phyloP scores from a whole-genome alignment of 2,329 filamentous ascomycete genomes.

The Neocatenulostroma microsporum region DNA sequence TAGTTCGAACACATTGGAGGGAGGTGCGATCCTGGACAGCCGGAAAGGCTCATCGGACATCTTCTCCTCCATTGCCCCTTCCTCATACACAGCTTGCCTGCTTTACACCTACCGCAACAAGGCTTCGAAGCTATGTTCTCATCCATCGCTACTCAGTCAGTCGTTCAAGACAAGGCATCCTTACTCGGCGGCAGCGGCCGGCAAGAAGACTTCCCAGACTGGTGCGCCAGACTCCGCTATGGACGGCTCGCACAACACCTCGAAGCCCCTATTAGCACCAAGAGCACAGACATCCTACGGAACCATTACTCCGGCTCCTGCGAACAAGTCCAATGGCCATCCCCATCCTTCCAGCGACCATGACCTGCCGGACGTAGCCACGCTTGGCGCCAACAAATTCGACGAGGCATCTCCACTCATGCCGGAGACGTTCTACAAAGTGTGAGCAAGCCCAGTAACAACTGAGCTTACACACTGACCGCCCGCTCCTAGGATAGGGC shows the following conservation, averaged over 20 bases:
- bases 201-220: background rate
- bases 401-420: constrained; percentile 3
- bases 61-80: no score
- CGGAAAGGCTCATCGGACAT: no score
- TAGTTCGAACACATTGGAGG: no score
- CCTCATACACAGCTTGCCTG: no score
- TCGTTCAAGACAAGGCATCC: no score
- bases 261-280: background rate
- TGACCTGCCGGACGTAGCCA: background rate
- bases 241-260: no score
- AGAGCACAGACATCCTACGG: background rate
- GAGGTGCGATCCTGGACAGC: no score
- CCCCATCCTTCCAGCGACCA: background rate
- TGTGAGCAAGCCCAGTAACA: background rate
- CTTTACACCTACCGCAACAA: no score
- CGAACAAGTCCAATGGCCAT: background rate
- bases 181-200: background rate
- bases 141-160: no score
- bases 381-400: background rate
- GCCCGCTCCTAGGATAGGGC: constrained; percentile 4
- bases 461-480: background rate
- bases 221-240: background rate
- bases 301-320: background rate
- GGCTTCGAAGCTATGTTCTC: no score
- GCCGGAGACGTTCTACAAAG: constrained; percentile 6